Evolutionary conservation across 2,329 filamentous ascomycete genomes (phyloP), one percentile per base, ranked within the genome.

Genomic region (Cercospora canescens): DNA sequence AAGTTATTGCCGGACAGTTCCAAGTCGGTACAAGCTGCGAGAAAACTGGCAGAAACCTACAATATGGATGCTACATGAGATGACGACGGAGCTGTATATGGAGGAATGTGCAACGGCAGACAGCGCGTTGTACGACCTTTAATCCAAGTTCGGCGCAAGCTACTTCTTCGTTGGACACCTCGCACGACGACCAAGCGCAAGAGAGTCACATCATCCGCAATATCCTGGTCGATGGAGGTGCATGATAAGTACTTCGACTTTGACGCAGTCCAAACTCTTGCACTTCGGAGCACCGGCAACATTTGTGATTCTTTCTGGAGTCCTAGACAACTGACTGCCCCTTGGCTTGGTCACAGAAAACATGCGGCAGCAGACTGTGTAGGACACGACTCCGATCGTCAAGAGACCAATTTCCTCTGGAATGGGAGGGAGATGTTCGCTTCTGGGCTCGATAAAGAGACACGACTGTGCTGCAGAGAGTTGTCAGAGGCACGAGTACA

Each of bases 1-100:
- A 21, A 54, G n/a, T 12, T 64, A 7, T 50, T 67, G 4, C 65
- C 65, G 1, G 65, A 60, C 6, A 64, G 62, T 28, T 64, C 65
- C 9, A 64, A 64, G 24, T 67, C 65, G 21, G 57, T 67, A 5
- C 61, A 58, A 18, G 50, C 65, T 18, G 65, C 65, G 14, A 64
- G 62, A 34, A 61, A 57, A 54, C 21, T 61, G 48, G 65, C 57
- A 12, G 56, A 39, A 12, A 18, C 37, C 24, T 41, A 41, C 24
- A 30, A 26, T 16, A 16, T 48, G 24, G 60, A 57, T 8, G 34
- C n/a, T 11, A 57, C 60, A 12, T 62, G 60, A 62, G 4, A 35
- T 35, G 32, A 35, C 2, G 32, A 35, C 14, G n/a, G n/a, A n/a
- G n/a, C 4, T 35, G 32, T 35, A 12, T 12, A 12, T 35, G 32